Evolutionary conservation across 2,329 filamentous ascomycete species (phyloP).

Genomic region (Colletotrichum eleusines): DNA sequence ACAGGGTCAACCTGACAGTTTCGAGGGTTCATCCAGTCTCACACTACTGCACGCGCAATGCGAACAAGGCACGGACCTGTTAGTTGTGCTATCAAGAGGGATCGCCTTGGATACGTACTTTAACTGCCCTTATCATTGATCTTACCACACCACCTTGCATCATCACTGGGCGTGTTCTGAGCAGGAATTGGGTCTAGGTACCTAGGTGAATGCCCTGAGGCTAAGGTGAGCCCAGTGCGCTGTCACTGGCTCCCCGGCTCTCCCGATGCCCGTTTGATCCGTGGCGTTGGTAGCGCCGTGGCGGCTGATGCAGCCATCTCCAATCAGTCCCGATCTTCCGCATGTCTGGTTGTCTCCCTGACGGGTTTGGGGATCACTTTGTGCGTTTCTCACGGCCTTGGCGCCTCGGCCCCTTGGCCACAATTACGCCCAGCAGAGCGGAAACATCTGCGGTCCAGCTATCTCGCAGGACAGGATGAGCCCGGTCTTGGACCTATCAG

Average conservation of each 20-base stretch:
- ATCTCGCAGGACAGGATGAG: constrained; percentile 10
- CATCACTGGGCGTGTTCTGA: background rate
- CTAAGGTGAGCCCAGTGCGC: background rate
- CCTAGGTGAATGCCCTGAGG: background rate
- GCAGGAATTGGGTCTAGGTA: background rate
- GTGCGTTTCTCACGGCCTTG: constrained; percentile 15
- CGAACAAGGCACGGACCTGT: background rate
- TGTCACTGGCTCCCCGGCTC: constrained; percentile 16
- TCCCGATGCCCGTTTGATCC: constrained; percentile 10
- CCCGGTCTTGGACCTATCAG: constrained; percentile 37
- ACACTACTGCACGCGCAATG: background rate
- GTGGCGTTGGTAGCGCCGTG: constrained; percentile 30
- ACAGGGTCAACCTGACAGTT: constrained; percentile 20
- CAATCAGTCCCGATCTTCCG: constrained; percentile 33
- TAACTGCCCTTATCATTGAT: constrained; percentile 21
- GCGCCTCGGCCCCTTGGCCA: constrained; percentile 32
- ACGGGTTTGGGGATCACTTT: constrained; percentile 26
- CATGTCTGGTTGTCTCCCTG: constrained; percentile 14
- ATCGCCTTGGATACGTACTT: too few species aligned
- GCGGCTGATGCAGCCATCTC: constrained; percentile 38
- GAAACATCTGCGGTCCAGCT: constrained; percentile 34
- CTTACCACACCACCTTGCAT: constrained; percentile 4
- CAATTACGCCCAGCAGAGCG: constrained; percentile 16
- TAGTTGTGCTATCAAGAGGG: background rate
- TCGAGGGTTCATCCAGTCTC: constrained; percentile 28